These are phyloP conservation scores for Mycena sanguinolenta DNA, from an alignment of 768 basidiomycete species.

Conservation along the genomic window DNA sequence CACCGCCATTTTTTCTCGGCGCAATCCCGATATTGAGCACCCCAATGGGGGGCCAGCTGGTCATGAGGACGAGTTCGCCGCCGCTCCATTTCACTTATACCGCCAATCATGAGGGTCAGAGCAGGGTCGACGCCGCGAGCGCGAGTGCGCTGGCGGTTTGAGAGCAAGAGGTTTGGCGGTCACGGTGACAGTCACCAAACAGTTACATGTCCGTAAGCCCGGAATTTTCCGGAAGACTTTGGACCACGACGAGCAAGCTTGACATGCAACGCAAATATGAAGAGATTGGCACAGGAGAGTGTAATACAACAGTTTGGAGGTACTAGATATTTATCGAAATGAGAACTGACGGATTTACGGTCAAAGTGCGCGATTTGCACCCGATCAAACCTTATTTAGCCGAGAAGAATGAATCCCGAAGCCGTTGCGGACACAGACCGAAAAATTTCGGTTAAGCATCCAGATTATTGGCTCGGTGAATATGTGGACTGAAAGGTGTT, in stretches of 20 bases:
- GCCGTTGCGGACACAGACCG: too few species aligned
- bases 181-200: constrained; percentile 6
- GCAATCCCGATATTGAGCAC: neutral
- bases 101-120: neutral
- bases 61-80: neutral
- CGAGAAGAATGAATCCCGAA: too few species aligned
- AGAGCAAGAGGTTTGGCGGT: neutral
- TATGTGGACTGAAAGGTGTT: neutral
- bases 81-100: neutral
- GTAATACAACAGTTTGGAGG: too few species aligned
- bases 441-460: neutral
- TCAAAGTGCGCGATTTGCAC: too few species aligned
- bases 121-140: constrained; percentile 1
- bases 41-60: neutral
- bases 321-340: too few species aligned
- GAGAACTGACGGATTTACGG: too few species aligned
- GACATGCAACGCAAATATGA: neutral
- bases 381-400: too few species aligned
- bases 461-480: neutral
- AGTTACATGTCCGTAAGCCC: constrained; percentile 2
- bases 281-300: too few species aligned
- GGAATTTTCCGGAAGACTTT: neutral
- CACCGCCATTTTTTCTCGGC: neutral
- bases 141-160: neutral
- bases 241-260: neutral